Evolutionary conservation across 148 eudicot genomes (phyloP), one percentile per base, ranked within the genome.

Genomic region (Cornus suecica): DNA sequence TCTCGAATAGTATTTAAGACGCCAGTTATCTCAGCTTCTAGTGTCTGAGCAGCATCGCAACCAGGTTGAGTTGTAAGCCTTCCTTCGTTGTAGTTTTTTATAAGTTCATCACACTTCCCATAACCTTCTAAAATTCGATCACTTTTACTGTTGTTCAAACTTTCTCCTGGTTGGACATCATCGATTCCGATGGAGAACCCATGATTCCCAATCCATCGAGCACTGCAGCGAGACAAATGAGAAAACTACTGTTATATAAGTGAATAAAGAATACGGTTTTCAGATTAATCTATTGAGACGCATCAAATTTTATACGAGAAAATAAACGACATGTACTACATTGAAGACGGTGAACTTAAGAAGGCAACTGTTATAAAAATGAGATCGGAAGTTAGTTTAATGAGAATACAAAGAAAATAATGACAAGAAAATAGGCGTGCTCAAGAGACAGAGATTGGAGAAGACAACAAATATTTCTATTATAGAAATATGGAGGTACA

Each of bases 121-220:
- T 88, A 86, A 41, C 89, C 97, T 58, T 83, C 82, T 25, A 52
- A 14, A 81, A 91, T 87, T 68, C 42, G 80, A 22, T 20, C 28
- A 1, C 77, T 70, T 81, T 87, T 91, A 69, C 76, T 80, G 27
- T 83, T 76, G 66, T 80, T 86, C 81, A 93, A 58, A 69, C 29
- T 66, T 66, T 74, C 80, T 68, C 94, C 92, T n/a, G 99, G 98
- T 76, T 87, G 93, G 79, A 95, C 98, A 82, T 95, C 99, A 74
- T 95, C 94, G 74, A 95, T 95, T 73, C 99, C 99, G 81, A 95
- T 93, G 32, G 99, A 93, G 78, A 95, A 90, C 31, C 99, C 99
- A 81, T 95, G 98, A 86, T 93, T 95, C 41, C 98, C 99, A 52
- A 95, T 95, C 98, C 98, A 95, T 79, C 99, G 87, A 81, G 99